These are phyloP conservation scores for Nephelium lappaceum DNA, from an alignment of 345 rosid species.

Conservation along the genomic window DNA sequence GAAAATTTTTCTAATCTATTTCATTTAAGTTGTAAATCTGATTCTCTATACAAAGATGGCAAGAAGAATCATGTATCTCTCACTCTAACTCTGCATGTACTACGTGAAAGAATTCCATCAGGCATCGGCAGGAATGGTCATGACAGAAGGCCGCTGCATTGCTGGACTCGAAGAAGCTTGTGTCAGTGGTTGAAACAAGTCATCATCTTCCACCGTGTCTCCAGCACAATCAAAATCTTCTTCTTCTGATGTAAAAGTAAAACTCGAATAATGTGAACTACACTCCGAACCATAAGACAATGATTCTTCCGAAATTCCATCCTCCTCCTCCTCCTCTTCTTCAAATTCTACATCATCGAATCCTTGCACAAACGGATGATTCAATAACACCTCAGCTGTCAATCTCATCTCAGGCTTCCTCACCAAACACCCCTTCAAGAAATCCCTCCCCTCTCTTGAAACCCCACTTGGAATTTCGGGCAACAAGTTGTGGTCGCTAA, in stretches of 20 bases:
- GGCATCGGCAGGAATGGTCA: too few relatives aligned
- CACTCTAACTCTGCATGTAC: not conserved
- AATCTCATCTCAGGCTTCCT: slow-evolving; percentile 21
- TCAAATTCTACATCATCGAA: slow-evolving; percentile 11
- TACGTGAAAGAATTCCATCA: not conserved
- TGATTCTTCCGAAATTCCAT: not conserved
- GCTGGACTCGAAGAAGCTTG: not conserved
- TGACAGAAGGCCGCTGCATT: not conserved
- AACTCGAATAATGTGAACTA: not conserved
- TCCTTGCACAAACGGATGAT: slow-evolving; percentile 31
- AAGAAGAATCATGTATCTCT: not conserved
- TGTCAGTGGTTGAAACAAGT: not conserved
- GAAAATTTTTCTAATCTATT: not conserved
- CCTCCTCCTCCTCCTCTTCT: slow-evolving; percentile 14
- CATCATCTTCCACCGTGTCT: not conserved
- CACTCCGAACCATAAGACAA: not conserved
- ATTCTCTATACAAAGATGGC: not conserved
- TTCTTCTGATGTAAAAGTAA: not conserved
- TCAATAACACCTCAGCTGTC: slow-evolving; percentile 33
- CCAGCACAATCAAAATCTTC: not conserved
- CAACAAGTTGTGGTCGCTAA: slow-evolving; percentile 9
- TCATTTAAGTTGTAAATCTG: too few relatives aligned
- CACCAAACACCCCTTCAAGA: slow-evolving; percentile 32
- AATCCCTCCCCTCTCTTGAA: slow-evolving; percentile 31
- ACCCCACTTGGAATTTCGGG: slow-evolving; percentile 28